Percentiles rank a stretch among this genome's conserved stretches.
phyloP scores from a whole-genome alignment of 2,329 filamentous ascomycete genomes.

The Monosporascus cannonballus region DNA sequence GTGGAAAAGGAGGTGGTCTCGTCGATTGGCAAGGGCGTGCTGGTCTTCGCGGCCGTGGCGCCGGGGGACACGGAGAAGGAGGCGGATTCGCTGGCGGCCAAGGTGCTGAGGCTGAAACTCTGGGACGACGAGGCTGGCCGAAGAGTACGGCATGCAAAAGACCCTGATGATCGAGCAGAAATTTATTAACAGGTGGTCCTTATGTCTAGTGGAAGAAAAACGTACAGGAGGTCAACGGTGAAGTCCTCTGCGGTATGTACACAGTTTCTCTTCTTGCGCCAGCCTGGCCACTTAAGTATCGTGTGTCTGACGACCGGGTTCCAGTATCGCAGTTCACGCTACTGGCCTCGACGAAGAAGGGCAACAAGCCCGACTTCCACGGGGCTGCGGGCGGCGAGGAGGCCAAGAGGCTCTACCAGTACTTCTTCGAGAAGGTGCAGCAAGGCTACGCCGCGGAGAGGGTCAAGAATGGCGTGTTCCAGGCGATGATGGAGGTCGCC shows the following conservation, averaged over 20 bases:
- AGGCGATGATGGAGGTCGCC: constrained; percentile 98
- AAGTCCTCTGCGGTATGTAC: constrained; percentile 84
- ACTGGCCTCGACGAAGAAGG: constrained; percentile 88
- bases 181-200: background rate
- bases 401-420: constrained; percentile 74
- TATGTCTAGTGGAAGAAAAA: constrained; percentile 79
- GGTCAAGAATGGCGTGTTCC: constrained; percentile 94
- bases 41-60: constrained; percentile 87
- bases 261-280: background rate
- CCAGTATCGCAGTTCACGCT: constrained; percentile 95
- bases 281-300: background rate
- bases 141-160: constrained; percentile 40
- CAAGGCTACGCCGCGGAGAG: constrained; percentile 64
- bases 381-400: constrained; percentile 73
- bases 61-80: constrained; percentile 89
- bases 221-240: constrained; percentile 82
- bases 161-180: background rate
- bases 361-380: constrained; percentile 92
- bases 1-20: constrained; percentile 89
- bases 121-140: constrained; percentile 78
- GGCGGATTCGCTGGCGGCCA: constrained; percentile 73
- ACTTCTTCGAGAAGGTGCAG: constrained; percentile 73
- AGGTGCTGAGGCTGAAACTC: constrained; percentile 82
- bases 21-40: constrained; percentile 80
- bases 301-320: background rate